Evolutionary conservation across 2,329 filamentous ascomycete genomes (phyloP).

Genomic region (Apiospora malaysiana): DNA sequence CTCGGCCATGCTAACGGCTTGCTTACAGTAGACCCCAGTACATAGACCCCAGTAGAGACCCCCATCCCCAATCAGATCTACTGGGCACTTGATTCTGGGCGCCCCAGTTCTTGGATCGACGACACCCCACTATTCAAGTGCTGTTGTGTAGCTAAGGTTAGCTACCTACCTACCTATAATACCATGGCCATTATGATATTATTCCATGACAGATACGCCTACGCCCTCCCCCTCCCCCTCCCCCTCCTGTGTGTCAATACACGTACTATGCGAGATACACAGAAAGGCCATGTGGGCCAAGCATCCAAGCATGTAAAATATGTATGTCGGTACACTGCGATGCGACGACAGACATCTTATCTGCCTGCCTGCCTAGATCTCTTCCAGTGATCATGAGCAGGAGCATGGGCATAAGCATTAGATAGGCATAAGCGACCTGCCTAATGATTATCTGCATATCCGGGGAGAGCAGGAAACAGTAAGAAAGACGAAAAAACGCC

Average conservation of each 20-base stretch:
- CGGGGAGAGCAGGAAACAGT: neutral
- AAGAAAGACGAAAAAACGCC: neutral
- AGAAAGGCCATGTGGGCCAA: neutral
- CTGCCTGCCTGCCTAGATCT: neutral
- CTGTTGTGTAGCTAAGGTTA: too few species aligned
- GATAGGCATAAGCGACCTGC: neutral
- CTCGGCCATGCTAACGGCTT: constrained; percentile 19
- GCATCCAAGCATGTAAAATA: constrained; percentile 10
- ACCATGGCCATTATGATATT: neutral
- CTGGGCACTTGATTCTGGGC: neutral
- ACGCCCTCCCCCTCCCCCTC: neutral
- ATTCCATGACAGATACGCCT: neutral
- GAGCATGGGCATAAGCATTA: too few species aligned
- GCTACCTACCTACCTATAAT: neutral
- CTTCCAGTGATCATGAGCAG: neutral
- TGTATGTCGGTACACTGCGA: neutral
- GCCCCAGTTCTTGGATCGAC: constrained; percentile 14
- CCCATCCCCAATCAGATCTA: constrained; percentile 5
- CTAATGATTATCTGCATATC: neutral
- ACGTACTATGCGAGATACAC: neutral
- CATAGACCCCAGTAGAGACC: neutral
- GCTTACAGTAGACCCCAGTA: neutral
- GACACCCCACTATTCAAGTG: neutral
- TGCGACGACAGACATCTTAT: neutral
- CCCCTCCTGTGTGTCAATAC: neutral